phyloP scores from a whole-genome alignment of 495 filamentous ascomycete species.

The Aspergillus taichungensis region DNA sequence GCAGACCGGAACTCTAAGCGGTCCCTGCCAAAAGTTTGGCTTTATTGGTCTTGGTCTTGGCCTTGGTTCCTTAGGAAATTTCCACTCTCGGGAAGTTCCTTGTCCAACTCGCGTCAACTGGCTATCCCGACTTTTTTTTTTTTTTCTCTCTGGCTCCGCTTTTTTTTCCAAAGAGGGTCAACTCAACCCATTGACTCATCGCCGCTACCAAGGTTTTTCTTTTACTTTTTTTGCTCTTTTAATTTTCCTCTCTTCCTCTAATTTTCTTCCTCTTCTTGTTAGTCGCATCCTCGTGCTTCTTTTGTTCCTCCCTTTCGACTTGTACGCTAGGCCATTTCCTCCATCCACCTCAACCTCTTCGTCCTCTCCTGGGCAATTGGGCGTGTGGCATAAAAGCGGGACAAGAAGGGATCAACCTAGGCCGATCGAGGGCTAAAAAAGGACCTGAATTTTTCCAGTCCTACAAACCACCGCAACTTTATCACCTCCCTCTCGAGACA shows the following conservation, averaged over 20 bases:
- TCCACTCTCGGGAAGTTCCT: constrained; percentile 2
- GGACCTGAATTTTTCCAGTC: background rate
- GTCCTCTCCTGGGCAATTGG: constrained; percentile 11
- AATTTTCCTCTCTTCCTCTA: constrained; percentile 3
- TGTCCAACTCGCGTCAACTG: background rate
- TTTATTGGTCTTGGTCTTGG: no score
- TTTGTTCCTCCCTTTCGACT: constrained; percentile 3
- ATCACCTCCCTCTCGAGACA: no score
- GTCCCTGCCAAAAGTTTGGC: constrained; percentile 6
- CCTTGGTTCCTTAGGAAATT: no score
- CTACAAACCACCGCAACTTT: no score
- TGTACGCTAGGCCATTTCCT: constrained; percentile 1
- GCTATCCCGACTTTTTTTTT: constrained; percentile 11
- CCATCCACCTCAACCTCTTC: constrained; percentile 7
- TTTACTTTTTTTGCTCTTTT: constrained; percentile 3
- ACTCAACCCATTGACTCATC: constrained; percentile 15
- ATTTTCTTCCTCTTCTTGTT: constrained; percentile 5
- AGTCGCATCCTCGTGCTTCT: constrained; percentile 3
- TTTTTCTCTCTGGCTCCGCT: constrained; percentile 1
- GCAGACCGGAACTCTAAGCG: constrained; percentile 28
- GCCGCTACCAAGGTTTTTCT: constrained; percentile 5
- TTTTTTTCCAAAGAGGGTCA: constrained; percentile 1
- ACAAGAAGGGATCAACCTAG: constrained; percentile 9
- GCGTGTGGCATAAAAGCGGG: constrained; percentile 18
- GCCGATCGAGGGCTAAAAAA: constrained; percentile 1